phyloP scores from a whole-genome alignment of 768 basidiomycete genomes.

The Chlorophyllum brunneum region DNA sequence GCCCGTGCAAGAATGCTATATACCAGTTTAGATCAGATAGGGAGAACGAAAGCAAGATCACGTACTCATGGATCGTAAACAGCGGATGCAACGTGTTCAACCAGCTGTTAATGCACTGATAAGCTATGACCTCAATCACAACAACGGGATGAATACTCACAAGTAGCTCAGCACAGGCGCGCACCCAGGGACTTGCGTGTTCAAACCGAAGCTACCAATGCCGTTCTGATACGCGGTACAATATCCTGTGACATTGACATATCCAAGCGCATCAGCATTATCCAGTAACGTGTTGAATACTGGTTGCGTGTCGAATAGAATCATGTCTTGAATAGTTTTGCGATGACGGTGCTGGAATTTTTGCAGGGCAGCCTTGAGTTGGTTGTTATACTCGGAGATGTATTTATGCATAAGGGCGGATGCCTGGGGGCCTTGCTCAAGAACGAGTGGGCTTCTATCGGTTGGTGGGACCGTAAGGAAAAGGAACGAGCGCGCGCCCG shows the following conservation, averaged over 20 bases:
- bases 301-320: constrained; percentile 51
- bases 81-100: constrained; percentile 57
- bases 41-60: constrained; percentile 2
- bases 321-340: constrained; percentile 38
- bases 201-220: constrained; percentile 34
- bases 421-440: constrained; percentile 33
- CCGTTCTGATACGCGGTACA: constrained; percentile 59
- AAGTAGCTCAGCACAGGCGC: constrained; percentile 65
- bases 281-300: constrained; percentile 58
- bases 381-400: constrained; percentile 48
- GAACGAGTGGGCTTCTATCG: constrained; percentile 47
- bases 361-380: constrained; percentile 33
- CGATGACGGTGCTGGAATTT: constrained; percentile 37
- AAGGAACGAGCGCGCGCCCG: constrained; percentile 56
- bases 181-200: constrained; percentile 54
- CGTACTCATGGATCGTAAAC: constrained; percentile 61
- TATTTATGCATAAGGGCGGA: constrained; percentile 31
- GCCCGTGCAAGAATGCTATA: constrained; percentile 49
- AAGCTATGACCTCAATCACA: too few species aligned
- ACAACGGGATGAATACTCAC: too few species aligned
- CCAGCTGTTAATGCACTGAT: constrained; percentile 40
- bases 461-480: constrained; percentile 61
- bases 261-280: constrained; percentile 48
- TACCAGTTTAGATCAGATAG: neutral
- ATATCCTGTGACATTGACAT: constrained; percentile 55